phyloP scores from a whole-genome alignment of 2,329 filamentous ascomycete species.

The Arthrobotrys pseudoclavata region DNA sequence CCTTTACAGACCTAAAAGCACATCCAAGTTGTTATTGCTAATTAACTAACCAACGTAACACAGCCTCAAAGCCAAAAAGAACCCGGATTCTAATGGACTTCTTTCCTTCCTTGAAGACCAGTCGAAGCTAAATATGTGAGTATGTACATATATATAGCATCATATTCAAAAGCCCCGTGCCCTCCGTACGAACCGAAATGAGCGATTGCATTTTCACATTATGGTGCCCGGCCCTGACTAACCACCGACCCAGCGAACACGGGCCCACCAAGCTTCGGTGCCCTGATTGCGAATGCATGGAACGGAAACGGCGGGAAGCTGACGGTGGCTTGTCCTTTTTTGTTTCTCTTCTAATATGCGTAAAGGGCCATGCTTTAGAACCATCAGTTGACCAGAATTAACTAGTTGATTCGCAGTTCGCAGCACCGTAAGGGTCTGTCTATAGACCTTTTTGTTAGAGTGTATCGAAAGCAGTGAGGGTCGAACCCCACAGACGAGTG shows the following conservation, averaged over 20 bases:
- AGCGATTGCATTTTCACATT: constrained; percentile 16
- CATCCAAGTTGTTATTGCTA: neutral
- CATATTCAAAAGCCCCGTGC: constrained; percentile 48
- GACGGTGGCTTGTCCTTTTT: constrained; percentile 23
- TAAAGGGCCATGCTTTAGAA: neutral
- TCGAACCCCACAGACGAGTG: neutral
- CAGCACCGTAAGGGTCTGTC: neutral
- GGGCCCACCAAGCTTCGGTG: constrained; percentile 13
- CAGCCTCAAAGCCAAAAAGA: neutral
- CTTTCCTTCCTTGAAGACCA: neutral
- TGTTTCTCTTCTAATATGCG: neutral
- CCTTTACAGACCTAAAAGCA: neutral
- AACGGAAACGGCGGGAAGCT: constrained; percentile 25
- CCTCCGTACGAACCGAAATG: constrained; percentile 52
- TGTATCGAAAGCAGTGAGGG: constrained; percentile 4
- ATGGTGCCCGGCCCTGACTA: constrained; percentile 18
- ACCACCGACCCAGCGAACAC: constrained; percentile 1
- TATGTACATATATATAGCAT: constrained; percentile 55
- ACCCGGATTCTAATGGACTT: constrained; percentile 4
- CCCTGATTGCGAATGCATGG: constrained; percentile 34
- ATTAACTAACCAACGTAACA: constrained; percentile 13
- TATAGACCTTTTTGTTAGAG: neutral
- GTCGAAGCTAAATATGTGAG: constrained; percentile 10
- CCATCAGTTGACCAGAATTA: neutral
- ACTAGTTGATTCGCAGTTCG: neutral